Evolutionary conservation across 768 basidiomycete genomes (phyloP).

Genomic region (Sarcodon sp.): DNA sequence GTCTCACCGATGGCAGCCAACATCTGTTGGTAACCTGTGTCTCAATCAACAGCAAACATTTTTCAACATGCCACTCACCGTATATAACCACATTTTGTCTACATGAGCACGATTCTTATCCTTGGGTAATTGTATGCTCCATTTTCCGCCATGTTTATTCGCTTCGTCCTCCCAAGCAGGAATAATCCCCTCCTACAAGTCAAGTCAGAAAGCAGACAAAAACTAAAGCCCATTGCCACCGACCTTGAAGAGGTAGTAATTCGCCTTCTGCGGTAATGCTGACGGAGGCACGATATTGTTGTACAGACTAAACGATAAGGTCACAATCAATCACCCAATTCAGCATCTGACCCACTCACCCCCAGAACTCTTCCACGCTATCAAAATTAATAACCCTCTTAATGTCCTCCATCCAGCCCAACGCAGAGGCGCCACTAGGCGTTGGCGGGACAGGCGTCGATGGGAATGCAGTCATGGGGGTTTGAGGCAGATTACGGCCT

Average conservation of each 20-base stretch:
- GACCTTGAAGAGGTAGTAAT: slow-evolving; percentile 98
- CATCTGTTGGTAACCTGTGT: slow-evolving; percentile 47
- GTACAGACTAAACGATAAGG: slow-evolving; percentile 47
- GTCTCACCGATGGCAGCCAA: slow-evolving; percentile 99
- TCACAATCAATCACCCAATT: slow-evolving; percentile 3
- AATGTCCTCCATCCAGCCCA: slow-evolving; percentile 98
- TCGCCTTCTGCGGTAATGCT: slow-evolving; percentile 88
- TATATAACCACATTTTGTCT: slow-evolving; percentile 98
- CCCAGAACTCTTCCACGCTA: slow-evolving; percentile 99
- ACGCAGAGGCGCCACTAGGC: slow-evolving; percentile 60
- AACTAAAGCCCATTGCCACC: slow-evolving; percentile 11
- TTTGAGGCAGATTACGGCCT: slow-evolving; percentile 78
- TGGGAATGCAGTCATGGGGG: slow-evolving; percentile 65
- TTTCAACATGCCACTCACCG: slow-evolving; percentile 33
- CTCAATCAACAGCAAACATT: too few species aligned
- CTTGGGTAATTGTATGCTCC: slow-evolving; percentile 94
- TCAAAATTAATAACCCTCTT: slow-evolving; percentile 93
- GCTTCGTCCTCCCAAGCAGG: slow-evolving; percentile 97
- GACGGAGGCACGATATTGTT: slow-evolving; percentile 98
- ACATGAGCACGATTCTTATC: slow-evolving; percentile 81
- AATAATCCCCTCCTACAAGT: slow-evolving; percentile 76
- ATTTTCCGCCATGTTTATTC: slow-evolving; percentile 96
- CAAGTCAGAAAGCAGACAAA: not conserved
- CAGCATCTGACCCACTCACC: slow-evolving; percentile 35
- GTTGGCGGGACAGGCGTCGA: slow-evolving; percentile 70